phyloP scores from a whole-genome alignment of 768 basidiomycete genomes.

The Hericium alpestre region DNA sequence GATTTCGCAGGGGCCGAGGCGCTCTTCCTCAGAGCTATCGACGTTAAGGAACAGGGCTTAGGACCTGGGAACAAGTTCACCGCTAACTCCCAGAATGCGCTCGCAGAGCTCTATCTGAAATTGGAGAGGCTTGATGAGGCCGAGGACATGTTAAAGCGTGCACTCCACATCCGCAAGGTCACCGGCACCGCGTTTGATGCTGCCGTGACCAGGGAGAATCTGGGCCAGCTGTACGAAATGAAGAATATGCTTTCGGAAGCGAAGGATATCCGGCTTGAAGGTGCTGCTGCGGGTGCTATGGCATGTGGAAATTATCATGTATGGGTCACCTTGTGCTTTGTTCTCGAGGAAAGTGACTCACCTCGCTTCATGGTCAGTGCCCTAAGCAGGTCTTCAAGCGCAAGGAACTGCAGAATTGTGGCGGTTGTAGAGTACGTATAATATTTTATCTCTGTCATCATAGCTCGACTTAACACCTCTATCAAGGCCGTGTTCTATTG shows the following conservation, averaged over 20 bases:
- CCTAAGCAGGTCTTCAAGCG: slow-evolving; percentile 12
- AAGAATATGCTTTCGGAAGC: slow-evolving; percentile 22
- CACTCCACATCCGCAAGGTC: slow-evolving; percentile 18
- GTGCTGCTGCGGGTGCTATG: slow-evolving; percentile 16
- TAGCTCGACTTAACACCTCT: neutral
- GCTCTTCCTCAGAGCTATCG: slow-evolving; percentile 22
- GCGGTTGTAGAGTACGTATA: slow-evolving; percentile 17
- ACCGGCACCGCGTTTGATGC: slow-evolving; percentile 20
- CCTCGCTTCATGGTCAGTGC: slow-evolving; percentile 15
- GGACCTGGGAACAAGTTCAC: slow-evolving; percentile 11
- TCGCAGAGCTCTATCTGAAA: slow-evolving; percentile 46
- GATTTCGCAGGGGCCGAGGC: slow-evolving; percentile 21
- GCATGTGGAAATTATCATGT: slow-evolving; percentile 22
- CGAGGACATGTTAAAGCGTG: slow-evolving; percentile 25
- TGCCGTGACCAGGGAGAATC: slow-evolving; percentile 28
- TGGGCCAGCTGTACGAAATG: slow-evolving; percentile 26
- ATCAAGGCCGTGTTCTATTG: slow-evolving; percentile 19
- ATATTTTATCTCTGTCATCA: neutral
- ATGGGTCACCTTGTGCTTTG: neutral
- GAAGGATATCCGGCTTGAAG: slow-evolving; percentile 19
- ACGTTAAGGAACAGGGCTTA: slow-evolving; percentile 24
- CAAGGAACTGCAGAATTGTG: slow-evolving; percentile 17
- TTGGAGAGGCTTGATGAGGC: slow-evolving; percentile 27
- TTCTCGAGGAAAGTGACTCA: neutral
- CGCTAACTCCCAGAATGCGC: slow-evolving; percentile 35